These are phyloP conservation scores for Papiliotrema nemorosa DNA, from an alignment of 1,284 basidiomycete genomes.

Conservation along the genomic window DNA sequence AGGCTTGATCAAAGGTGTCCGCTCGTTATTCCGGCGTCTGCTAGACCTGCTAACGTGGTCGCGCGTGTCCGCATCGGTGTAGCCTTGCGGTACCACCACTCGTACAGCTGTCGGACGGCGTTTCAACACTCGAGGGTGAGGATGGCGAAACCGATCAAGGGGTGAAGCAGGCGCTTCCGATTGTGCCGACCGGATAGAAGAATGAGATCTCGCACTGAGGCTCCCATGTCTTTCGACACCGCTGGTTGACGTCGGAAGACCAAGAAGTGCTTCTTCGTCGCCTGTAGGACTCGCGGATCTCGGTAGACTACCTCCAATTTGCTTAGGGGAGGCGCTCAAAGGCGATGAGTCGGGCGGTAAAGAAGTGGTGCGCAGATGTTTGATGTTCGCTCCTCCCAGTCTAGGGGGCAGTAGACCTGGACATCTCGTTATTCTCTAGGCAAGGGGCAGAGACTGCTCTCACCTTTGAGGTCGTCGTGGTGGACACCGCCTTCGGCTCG, in stretches of 20 bases:
- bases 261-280: conserved; percentile 14
- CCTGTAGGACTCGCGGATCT: neutral
- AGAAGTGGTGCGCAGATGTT: conserved; percentile 8
- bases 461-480: conserved; percentile 42
- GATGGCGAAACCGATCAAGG: neutral
- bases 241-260: neutral
- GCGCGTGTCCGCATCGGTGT: conserved; percentile 24
- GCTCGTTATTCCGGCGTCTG: too few species aligned
- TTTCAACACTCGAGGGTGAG: conserved; percentile 8
- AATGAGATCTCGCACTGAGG: too few species aligned
- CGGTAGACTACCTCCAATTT: neutral
- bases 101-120: conserved; percentile 41
- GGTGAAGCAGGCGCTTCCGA: conserved; percentile 1
- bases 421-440: neutral
- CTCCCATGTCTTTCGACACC: too few species aligned
- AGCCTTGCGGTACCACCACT: conserved; percentile 23
- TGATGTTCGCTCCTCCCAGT: conserved; percentile 23
- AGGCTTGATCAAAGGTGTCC: conserved; percentile 45
- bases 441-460: neutral
- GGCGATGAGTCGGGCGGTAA: too few species aligned
- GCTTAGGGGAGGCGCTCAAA: too few species aligned
- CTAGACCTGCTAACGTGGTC: neutral
- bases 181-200: neutral
- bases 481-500: conserved; percentile 44
- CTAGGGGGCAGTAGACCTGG: conserved; percentile 33